A percentile compares a stretch with the other conserved stretches of the same genome.
These are phyloP conservation scores for Termitomyces sp. DNA, from an alignment of 768 basidiomycete species.

Conservation along the genomic window DNA sequence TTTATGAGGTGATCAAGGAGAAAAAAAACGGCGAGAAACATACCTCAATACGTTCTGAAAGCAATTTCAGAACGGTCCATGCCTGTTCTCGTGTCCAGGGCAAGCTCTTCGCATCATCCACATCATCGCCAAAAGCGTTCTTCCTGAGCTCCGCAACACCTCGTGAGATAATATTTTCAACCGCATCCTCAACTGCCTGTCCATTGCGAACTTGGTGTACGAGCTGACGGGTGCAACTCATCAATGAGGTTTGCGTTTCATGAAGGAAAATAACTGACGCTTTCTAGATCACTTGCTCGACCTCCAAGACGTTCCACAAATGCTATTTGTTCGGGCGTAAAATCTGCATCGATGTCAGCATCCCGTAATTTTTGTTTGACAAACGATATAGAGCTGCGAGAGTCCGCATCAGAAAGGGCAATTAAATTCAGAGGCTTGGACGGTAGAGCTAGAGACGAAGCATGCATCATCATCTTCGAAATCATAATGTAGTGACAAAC, in stretches of 20 bases:
- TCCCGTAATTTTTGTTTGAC: slow-evolving; percentile 76
- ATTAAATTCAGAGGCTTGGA: slow-evolving; percentile 80
- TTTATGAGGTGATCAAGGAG: neutral
- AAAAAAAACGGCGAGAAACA: slow-evolving; percentile 23
- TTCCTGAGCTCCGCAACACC: slow-evolving; percentile 84
- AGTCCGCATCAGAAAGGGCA: slow-evolving; percentile 82
- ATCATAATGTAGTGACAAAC: slow-evolving; percentile 30
- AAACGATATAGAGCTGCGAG: slow-evolving; percentile 72
- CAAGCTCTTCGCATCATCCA: slow-evolving; percentile 79
- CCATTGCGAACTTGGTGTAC: slow-evolving; percentile 84
- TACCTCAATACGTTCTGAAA: slow-evolving; percentile 65
- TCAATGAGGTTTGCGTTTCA: neutral
- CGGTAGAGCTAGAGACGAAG: slow-evolving; percentile 57
- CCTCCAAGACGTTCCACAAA: slow-evolving; percentile 82
- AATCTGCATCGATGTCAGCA: slow-evolving; percentile 44
- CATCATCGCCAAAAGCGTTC: slow-evolving; percentile 90
- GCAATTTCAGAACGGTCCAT: slow-evolving; percentile 75
- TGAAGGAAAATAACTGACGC: slow-evolving; percentile 46
- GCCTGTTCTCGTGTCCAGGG: slow-evolving; percentile 87
- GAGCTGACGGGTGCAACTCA: slow-evolving; percentile 45
- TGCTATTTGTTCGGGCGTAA: slow-evolving; percentile 52
- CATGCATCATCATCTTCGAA: neutral
- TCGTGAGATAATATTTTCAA: slow-evolving; percentile 84
- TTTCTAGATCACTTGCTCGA: slow-evolving; percentile 85
- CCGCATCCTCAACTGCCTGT: slow-evolving; percentile 69